Base-by-base conservation (phyloP, 169 alveolate species). In the Eimeria sp. region DNA sequence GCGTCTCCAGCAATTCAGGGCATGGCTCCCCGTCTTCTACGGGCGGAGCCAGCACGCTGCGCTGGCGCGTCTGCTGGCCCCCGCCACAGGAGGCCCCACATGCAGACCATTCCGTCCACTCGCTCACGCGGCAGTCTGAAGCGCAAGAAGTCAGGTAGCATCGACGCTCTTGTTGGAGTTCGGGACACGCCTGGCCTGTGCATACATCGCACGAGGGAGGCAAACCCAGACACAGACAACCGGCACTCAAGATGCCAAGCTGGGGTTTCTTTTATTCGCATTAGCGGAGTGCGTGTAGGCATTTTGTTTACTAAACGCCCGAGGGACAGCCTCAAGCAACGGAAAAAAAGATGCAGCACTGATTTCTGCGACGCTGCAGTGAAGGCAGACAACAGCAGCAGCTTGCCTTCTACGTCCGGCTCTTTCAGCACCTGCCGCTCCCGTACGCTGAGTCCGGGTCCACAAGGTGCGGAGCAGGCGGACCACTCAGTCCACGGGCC, bases 401-500 rank as follows among this genome's bases (percentile, higher is more conserved):
- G 61, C 80, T 63, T 54, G 65, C 96, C 94, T 34, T 86, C 72
- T 5, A 49, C 76, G 57, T 94, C 96, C 2, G 94, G 94, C 18
- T 95, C 93, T 45, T 96, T 91, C 76, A 92, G 88, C 72, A 89
- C 97, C 47, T 27, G 76, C 49, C 80, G 72, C 97, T 94, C 96
- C 86, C 89, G 84, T 54, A 43, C 67, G 73, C 83, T 94, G 65
- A 95, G 49, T 10, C 98, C 98, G 3, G 88, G 97, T 22, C 97
- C 98, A 88, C 98, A 97, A 14, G 96, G 51, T n/a, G 61, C 67
- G 2, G 96, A 83, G 87, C 97, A 91, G 27, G 75, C 86, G 9
- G 94, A 72, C 98, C 98, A 97, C 70, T 67, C 94, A 6, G 96
- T 95, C 98, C 98, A 97, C 30, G 84, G 97, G 49, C 97, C 94